A percentile compares a stretch with the other conserved stretches of the same genome.
phyloP scores from a whole-genome alignment of 768 basidiomycete species.

The Boletus sp. region DNA sequence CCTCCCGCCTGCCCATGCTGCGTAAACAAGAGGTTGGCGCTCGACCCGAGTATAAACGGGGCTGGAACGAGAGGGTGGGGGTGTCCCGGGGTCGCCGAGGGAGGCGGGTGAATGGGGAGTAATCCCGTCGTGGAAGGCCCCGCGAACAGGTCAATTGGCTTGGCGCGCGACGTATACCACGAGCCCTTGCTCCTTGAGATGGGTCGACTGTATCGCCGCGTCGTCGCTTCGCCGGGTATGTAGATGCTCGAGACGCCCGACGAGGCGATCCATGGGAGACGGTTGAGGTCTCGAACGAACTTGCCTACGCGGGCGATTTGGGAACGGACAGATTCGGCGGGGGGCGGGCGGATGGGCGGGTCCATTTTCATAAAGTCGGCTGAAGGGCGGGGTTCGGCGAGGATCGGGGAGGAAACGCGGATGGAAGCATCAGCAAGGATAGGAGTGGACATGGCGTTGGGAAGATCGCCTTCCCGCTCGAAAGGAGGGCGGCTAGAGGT shows the following conservation, averaged over 20 bases:
- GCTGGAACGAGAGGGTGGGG: conserved; percentile 12
- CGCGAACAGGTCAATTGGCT: conserved; percentile 28
- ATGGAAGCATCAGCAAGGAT: conserved; percentile 26
- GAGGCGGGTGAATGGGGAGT: conserved; percentile 16
- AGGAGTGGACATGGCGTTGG: conserved; percentile 30
- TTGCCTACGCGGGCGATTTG: conserved; percentile 37
- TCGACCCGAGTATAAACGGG: conserved; percentile 32
- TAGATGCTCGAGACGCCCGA: conserved; percentile 47
- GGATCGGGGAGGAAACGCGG: conserved; percentile 34
- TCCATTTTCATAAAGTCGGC: conserved; percentile 51
- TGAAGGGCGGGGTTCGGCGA: conserved; percentile 40
- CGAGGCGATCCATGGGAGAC: conserved; percentile 46
- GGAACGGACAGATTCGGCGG: conserved; percentile 33
- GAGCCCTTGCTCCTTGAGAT: conserved; percentile 26
- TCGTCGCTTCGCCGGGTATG: conserved; percentile 37
- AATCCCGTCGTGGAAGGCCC: conserved; percentile 32
- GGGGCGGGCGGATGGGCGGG: conserved; percentile 37
- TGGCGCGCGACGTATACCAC: conserved; percentile 30
- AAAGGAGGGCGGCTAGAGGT: conserved; percentile 24
- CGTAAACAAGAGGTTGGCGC: conserved; percentile 29
- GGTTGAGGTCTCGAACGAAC: conserved; percentile 37
- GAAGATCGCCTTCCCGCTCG: conserved; percentile 19
- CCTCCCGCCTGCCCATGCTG: conserved; percentile 11
- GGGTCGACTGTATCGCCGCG: conserved; percentile 29
- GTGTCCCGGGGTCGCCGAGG: not conserved